Base-by-base conservation (phyloP, 192 early-diverging fungal genomes). In the Spinellus fusiger region DNA sequence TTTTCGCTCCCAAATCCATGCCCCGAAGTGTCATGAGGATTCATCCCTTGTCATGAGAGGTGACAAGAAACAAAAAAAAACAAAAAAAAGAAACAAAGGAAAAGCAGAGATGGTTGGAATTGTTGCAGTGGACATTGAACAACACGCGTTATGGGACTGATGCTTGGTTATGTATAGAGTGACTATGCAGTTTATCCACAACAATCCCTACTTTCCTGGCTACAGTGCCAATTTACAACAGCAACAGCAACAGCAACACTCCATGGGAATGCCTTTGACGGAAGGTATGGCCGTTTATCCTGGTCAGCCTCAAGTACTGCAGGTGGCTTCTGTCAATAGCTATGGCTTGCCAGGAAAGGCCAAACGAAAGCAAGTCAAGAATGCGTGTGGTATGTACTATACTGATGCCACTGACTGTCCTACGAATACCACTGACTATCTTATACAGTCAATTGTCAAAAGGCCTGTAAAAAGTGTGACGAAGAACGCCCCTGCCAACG, bases 391-490 rank as follows among this genome's bases (percentile, higher is more conserved):
- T 88, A 80, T 69, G 75, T 44, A 16, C 32, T 27, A 6, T 0
- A 26, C 22, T 37, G 23, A 0, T 48, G 10, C 5, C 2, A 27
- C 20, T 9, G 16, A n/a, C 16, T 33, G 8, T 50, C 5, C n/a
- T n/a, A 22, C 44, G 29, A 33, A 13, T 50, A 3, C 32, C 5
- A 23, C 23, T 22, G 27, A 26, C 28, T 15, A 22, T n/a, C 51
- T 20, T 37, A 29, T 64, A 25, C 70, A 81, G 80, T 91, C 27
- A 89, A 94, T 60, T 96, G 93, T 58, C 88, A 91, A 73, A 85
- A 86, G 40, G 86, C 91, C 0, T 93, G 92, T 70, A 96, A 96
- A 72, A 96, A 93, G 69, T 96, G 94, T 68, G 92, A 91, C 49
- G 82, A 86, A 48, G 84, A 71, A 16, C 66, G 94, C 28, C 94